Conservation (phyloP, 371 early-diverging fungal genomes). For the Syncephalastrum monosporum region DNA sequence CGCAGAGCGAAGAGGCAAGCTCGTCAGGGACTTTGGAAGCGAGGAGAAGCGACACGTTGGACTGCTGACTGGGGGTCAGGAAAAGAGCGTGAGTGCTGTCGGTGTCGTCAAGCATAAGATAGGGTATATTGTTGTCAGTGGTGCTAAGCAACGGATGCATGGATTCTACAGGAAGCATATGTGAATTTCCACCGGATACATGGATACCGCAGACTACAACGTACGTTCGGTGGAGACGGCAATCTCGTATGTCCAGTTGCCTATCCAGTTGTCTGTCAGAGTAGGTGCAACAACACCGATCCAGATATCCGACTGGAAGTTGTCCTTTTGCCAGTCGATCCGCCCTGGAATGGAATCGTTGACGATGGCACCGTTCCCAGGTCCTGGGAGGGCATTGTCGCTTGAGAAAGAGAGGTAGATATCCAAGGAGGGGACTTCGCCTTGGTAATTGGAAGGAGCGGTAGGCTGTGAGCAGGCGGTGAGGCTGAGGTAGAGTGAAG, state of each 20-base stretch:
- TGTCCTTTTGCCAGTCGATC: slow-evolving; percentile 32
- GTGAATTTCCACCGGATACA: background rate
- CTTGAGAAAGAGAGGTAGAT: slow-evolving; percentile 44
- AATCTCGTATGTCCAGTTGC: slow-evolving; percentile 57
- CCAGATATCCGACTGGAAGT: slow-evolving; percentile 27
- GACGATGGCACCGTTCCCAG: slow-evolving; percentile 33
- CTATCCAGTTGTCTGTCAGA: slow-evolving; percentile 33
- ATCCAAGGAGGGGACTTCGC: slow-evolving; percentile 34
- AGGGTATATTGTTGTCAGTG: slow-evolving; percentile 20
- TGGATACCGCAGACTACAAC: background rate
- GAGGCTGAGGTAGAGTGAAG: slow-evolving; percentile 21
- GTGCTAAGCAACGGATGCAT: slow-evolving; percentile 29
- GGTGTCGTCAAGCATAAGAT: slow-evolving; percentile 53
- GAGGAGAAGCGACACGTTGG: slow-evolving; percentile 36
- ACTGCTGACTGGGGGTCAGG: slow-evolving; percentile 27
- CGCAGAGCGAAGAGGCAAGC: slow-evolving; percentile 50
- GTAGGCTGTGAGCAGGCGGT: slow-evolving; percentile 37
- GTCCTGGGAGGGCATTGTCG: slow-evolving; percentile 45
- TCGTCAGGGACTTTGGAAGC: slow-evolving; percentile 33
- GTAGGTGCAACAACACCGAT: slow-evolving; percentile 44
- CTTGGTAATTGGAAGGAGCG: slow-evolving; percentile 25
- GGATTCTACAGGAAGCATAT: slow-evolving; percentile 15
- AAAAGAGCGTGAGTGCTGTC: slow-evolving; percentile 55
- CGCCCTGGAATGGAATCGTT: slow-evolving; percentile 29
- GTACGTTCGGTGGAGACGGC: slow-evolving; percentile 54